Conservation (phyloP, 2,329 filamentous ascomycete species). For the Aspergillus sp. region DNA sequence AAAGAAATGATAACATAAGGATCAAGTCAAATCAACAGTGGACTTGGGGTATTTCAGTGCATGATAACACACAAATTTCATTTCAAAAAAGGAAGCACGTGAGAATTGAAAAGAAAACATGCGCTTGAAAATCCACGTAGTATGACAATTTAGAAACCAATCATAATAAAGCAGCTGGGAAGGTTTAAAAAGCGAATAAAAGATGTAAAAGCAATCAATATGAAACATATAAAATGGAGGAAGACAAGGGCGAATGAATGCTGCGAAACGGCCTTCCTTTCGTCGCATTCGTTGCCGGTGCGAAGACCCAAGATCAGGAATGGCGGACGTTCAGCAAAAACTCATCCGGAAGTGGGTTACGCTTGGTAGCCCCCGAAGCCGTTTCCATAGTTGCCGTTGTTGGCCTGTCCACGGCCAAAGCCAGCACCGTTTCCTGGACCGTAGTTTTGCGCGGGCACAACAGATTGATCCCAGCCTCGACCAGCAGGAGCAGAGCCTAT, state of each 20-base stretch:
- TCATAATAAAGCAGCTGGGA: conserved; percentile 20
- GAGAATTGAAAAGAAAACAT: conserved; percentile 19
- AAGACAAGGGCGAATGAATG: neutral
- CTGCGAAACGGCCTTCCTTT: conserved; percentile 7
- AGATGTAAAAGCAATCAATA: neutral
- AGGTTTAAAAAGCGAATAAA: conserved; percentile 13
- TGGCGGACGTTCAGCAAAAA: conserved; percentile 6
- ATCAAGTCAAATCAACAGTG: conserved; percentile 29
- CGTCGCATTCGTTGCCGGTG: conserved; percentile 7
- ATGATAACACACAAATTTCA: conserved; percentile 37
- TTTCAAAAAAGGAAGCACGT: conserved; percentile 36
- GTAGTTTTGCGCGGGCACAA: conserved; percentile 47
- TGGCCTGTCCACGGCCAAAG: conserved; percentile 66
- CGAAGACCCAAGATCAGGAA: conserved; percentile 7
- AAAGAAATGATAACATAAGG: conserved; percentile 21
- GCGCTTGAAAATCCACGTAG: conserved; percentile 35
- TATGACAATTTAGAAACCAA: conserved; percentile 16
- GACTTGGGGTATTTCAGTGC: conserved; percentile 39
- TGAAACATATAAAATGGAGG: neutral
- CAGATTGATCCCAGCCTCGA: conserved; percentile 48
- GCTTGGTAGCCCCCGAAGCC: conserved; percentile 56
- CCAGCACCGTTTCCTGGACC: conserved; percentile 68
- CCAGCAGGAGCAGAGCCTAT: conserved; percentile 52
- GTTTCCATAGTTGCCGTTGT: conserved; percentile 45
- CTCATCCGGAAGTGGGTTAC: conserved; percentile 28